Evolutionary conservation across 768 basidiomycete species (phyloP).

Genomic region (Erythrobasidium yunnanense): DNA sequence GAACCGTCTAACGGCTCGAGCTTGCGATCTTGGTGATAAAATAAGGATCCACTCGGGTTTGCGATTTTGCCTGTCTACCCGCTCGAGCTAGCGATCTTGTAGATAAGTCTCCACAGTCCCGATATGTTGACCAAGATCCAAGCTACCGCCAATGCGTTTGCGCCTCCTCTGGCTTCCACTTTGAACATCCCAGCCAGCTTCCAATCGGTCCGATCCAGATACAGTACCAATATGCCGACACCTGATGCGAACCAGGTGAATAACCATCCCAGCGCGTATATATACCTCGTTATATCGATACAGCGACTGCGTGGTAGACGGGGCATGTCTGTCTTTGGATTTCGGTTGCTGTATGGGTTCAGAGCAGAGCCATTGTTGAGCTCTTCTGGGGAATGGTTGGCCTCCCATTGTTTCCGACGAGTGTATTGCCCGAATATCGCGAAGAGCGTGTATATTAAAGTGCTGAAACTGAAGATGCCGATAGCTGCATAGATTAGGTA

Average conservation of each 20-base stretch:
- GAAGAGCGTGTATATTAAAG: not conserved
- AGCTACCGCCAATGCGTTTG: not conserved
- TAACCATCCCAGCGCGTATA: not conserved
- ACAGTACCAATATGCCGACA: not conserved
- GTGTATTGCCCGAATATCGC: not conserved
- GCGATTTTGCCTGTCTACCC: too few relatives aligned
- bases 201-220: not conserved
- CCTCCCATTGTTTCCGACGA: not conserved
- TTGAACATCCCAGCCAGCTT: not conserved
- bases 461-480: not conserved
- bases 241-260: not conserved
- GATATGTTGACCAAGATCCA: not conserved
- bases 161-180: not conserved
- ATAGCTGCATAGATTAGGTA: not conserved
- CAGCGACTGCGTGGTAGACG: not conserved
- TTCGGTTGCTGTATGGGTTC: not conserved
- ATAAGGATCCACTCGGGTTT: too few relatives aligned
- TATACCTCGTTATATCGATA: not conserved
- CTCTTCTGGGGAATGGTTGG: not conserved
- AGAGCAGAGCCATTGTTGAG: not conserved
- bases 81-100: not conserved
- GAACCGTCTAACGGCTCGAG: too few relatives aligned
- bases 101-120: not conserved
- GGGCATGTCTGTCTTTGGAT: not conserved
- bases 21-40: too few relatives aligned